These are phyloP conservation scores for Lyophyllum shimeji DNA, from an alignment of 768 basidiomycete genomes.

Conservation along the genomic window DNA sequence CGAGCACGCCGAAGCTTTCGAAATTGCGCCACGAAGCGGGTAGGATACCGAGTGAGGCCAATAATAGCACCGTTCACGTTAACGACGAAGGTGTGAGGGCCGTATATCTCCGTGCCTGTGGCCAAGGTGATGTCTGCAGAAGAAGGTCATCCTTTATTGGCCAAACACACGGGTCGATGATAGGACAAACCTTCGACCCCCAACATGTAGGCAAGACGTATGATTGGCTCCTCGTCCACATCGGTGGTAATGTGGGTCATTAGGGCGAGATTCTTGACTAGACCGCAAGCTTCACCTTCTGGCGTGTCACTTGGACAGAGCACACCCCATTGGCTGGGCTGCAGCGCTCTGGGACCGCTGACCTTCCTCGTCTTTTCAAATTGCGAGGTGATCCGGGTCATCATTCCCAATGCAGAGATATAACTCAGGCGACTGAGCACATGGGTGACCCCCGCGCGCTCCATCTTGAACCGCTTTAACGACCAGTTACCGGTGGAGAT, in stretches of 20 bases:
- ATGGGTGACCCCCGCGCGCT: constrained; percentile 97
- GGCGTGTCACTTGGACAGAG: constrained; percentile 98
- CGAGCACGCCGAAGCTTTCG: constrained; percentile 90
- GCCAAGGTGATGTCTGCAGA: constrained; percentile 80
- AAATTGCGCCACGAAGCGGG: constrained; percentile 86
- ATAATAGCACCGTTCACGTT: constrained; percentile 97
- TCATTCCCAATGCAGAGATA: constrained; percentile 98
- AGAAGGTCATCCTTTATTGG: constrained; percentile 10
- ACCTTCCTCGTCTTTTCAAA: constrained; percentile 99
- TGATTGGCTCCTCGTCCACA: constrained; percentile 93
- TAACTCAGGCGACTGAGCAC: constrained; percentile 94
- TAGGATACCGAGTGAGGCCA: constrained; percentile 84
- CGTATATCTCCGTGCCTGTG: constrained; percentile 95
- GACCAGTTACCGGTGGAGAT: constrained; percentile 99
- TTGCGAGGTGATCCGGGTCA: constrained; percentile 98
- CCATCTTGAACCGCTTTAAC: constrained; percentile 98
- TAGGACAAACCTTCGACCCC: constrained; percentile 83
- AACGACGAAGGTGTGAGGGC: constrained; percentile 89
- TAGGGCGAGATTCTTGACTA: constrained; percentile 97
- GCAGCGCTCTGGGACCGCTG: constrained; percentile 93
- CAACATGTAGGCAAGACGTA: constrained; percentile 88
- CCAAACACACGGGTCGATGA: neutral
- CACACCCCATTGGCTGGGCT: constrained; percentile 99
- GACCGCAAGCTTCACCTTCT: constrained; percentile 98
- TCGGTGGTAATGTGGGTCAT: constrained; percentile 99